These are phyloP conservation scores for Sugiyamaella japonica DNA, from an alignment of 1,139 yeast genomes.

Conservation along the genomic window DNA sequence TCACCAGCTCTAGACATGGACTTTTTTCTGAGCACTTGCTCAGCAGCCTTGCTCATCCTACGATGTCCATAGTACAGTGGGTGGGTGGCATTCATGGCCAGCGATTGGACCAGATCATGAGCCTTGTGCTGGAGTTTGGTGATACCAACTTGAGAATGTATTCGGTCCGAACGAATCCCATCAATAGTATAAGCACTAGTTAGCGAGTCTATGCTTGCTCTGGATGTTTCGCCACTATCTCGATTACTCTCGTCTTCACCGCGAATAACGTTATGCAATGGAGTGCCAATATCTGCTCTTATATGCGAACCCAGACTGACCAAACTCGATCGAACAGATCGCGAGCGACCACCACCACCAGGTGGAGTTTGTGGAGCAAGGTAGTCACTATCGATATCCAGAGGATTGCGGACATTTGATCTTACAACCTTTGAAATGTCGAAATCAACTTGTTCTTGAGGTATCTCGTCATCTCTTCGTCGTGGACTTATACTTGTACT, in stretches of 20 bases:
- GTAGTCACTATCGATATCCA: background rate
- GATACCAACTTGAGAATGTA: constrained; percentile 1
- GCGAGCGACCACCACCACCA: background rate
- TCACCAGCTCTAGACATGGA: background rate
- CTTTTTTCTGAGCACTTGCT: background rate
- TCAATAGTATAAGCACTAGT: background rate
- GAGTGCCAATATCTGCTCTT: constrained; percentile 1
- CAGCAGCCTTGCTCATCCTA: background rate
- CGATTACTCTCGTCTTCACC: background rate
- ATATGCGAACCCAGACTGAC: background rate
- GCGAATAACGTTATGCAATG: background rate
- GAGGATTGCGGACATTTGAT: constrained; percentile 7
- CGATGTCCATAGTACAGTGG: constrained; percentile 7
- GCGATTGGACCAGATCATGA: constrained; percentile 5
- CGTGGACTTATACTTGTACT: background rate
- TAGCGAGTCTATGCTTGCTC: background rate
- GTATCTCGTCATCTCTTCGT: constrained; percentile 1
- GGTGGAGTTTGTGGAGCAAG: background rate
- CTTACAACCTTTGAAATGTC: constrained; percentile 2
- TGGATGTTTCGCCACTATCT: background rate
- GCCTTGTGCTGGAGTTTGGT: constrained; percentile 7
- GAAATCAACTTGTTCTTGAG: constrained; percentile 10
- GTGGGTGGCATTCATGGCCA: background rate
- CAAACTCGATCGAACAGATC: constrained; percentile 1
- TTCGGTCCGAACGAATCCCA: background rate